Conservation (phyloP, 1,139 yeast genomes). For the Geotrichum siamense region DNA sequence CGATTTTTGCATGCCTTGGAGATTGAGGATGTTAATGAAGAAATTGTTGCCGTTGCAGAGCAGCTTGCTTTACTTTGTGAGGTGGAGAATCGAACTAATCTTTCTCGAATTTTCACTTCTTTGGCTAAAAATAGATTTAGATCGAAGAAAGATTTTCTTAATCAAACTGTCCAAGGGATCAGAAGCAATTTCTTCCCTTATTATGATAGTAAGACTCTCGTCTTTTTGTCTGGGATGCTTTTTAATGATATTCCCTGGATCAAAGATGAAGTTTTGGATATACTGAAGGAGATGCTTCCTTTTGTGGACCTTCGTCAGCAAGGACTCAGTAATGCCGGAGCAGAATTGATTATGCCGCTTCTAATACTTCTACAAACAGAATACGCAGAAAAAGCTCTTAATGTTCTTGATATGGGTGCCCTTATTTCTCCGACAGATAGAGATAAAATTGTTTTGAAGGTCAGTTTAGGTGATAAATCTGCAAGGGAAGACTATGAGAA, state of each 20-base stretch:
- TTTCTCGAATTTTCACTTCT: constrained; percentile 70
- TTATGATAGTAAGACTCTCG: constrained; percentile 66
- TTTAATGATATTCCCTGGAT: constrained; percentile 76
- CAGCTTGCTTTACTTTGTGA: constrained; percentile 56
- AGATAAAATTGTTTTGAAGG: constrained; percentile 84
- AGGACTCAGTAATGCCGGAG: constrained; percentile 86
- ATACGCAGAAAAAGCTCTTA: constrained; percentile 79
- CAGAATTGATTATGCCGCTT: constrained; percentile 87
- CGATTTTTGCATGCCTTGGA: constrained; percentile 76
- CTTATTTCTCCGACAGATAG: constrained; percentile 83
- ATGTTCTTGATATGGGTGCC: constrained; percentile 79
- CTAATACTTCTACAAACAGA: constrained; percentile 77
- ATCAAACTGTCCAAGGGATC: constrained; percentile 68
- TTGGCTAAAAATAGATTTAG: constrained; percentile 72
- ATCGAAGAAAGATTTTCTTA: constrained; percentile 79
- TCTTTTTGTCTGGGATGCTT: constrained; percentile 67
- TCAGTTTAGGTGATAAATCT: constrained; percentile 80
- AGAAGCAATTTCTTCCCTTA: constrained; percentile 63
- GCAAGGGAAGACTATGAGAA: constrained; percentile 75
- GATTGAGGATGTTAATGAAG: constrained; percentile 41
- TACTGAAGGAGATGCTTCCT: constrained; percentile 69
- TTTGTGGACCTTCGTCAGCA: constrained; percentile 67
- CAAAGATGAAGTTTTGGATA: constrained; percentile 66
- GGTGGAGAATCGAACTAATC: constrained; percentile 47
- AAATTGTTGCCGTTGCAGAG: constrained; percentile 24